phyloP scores from a whole-genome alignment of 768 basidiomycete genomes.

The Termitomyces sp. region DNA sequence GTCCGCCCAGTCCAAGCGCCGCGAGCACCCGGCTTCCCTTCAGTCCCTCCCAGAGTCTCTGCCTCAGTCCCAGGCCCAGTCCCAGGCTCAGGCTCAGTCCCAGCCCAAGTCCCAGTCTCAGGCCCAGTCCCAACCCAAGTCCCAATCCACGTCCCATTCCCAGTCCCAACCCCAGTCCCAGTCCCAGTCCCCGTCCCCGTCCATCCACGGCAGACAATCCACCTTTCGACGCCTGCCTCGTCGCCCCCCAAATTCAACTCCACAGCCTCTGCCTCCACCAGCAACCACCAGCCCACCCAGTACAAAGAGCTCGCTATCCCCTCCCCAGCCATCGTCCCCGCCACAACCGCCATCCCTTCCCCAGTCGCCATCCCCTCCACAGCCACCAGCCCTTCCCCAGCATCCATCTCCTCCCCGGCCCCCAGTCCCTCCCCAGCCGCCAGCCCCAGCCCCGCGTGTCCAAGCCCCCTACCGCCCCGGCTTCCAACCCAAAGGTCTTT shows the following conservation, averaged over 20 bases:
- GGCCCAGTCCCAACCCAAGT: not conserved
- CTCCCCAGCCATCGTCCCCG: not conserved
- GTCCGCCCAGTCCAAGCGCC: not conserved
- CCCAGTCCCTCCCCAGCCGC: not conserved
- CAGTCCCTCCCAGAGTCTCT: not conserved
- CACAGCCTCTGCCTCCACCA: not conserved
- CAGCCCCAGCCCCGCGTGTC: conserved; percentile 9
- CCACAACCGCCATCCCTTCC: not conserved
- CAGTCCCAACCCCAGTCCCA: conserved; percentile 22
- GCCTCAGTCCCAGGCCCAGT: not conserved
- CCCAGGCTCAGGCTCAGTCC: not conserved
- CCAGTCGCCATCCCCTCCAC: no score
- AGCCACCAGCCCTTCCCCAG: no score
- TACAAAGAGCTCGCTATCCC: not conserved
- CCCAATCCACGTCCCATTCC: not conserved
- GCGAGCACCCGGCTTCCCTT: not conserved
- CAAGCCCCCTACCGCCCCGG: conserved; percentile 78
- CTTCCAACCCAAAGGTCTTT: conserved; percentile 90
- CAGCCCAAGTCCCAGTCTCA: not conserved
- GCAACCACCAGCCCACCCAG: not conserved
- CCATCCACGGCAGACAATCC: conserved; percentile 23
- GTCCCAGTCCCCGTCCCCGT: not conserved
- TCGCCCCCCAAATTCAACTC: conserved; percentile 19
- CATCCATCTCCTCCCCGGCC: no score
- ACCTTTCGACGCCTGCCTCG: conserved; percentile 46